Evolutionary conservation across 768 basidiomycete species (phyloP), one percentile per base, ranked within the genome.

Genomic region (Lactarius tabidus): DNA sequence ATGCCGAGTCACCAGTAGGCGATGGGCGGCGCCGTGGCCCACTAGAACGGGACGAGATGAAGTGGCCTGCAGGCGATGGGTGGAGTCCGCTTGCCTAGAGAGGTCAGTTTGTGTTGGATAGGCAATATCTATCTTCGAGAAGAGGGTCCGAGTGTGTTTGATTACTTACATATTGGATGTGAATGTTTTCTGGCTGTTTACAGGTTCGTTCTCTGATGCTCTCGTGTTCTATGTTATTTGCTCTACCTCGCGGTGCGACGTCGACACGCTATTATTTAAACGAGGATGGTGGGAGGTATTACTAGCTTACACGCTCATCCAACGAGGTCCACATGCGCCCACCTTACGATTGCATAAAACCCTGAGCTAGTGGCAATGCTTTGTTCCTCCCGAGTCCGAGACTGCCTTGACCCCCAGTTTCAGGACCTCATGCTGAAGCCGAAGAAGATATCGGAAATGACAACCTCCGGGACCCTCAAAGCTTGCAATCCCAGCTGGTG

Each of bases 11-110:
- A 59, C 59, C 45, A 8, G 66, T 57, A 58, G 70, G 54, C 35
- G 64, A 62, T 35, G 62, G 59, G 28, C 61, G 53, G 35, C 39
- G 56, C 31, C 59, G 57, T 64, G 61, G 53, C 28, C 26, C 68
- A 38, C 52, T 72, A 28, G 80, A 81, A 69, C 73, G 79, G 67
- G 85, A 87, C 70, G 79, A 81, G 66, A 71, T 86, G 64, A 88
- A 87, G 72, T 86, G 82, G 82, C 86, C 85, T 8, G 80, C 78
- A 66, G 82, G 80, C 1, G 80, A 86, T 28, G 85, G 84, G 3
- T 84, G 84, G 84, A 77, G 70, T 66, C 79, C 77, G 51, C 74
- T 85, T 26, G 45, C 59, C 12, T 68, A 66, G 59, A 53, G 29
- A 14, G 20, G n/a, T 6, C 12, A 23, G 14, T 26, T n/a, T 26